A percentile compares a stretch with the other conserved stretches of the same genome.
These are phyloP conservation scores for Petunia hybrid DNA, from an alignment of 305 asterid species.

Conservation along the genomic window DNA sequence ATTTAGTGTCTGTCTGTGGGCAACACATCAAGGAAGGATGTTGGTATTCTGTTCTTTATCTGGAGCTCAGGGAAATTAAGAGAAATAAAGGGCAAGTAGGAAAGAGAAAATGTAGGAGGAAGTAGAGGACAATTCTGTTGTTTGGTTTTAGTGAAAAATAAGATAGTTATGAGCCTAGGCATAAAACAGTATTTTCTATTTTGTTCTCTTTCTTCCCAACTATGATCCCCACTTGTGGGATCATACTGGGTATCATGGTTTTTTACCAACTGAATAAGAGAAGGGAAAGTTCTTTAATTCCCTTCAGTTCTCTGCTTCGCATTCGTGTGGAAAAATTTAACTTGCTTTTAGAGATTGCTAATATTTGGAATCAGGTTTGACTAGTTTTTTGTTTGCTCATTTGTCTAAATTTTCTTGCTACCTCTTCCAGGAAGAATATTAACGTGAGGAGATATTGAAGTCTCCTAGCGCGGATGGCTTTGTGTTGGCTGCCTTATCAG, in stretches of 20 bases:
- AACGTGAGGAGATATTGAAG: not conserved
- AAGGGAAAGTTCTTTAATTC: not conserved
- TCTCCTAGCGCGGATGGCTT: not conserved
- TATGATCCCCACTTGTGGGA: too few species aligned
- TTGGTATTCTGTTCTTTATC: not conserved
- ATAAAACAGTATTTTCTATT: not conserved
- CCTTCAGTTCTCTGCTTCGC: not conserved
- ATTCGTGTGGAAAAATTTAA: not conserved
- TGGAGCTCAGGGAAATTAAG: not conserved
- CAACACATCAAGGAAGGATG: not conserved
- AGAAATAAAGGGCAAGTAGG: slow-evolving; percentile 2
- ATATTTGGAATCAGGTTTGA: not conserved
- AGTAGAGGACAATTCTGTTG: slow-evolving; percentile 1
- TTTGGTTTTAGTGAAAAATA: not conserved
- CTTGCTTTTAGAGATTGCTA: not conserved
- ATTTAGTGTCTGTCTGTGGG: not conserved
- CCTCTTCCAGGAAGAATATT: slow-evolving; percentile 19
- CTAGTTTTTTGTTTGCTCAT: slow-evolving; percentile 20
- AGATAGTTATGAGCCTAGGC: not conserved
- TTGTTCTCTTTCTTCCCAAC: too few species aligned
- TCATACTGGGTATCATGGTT: too few species aligned
- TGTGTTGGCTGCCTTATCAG: not conserved
- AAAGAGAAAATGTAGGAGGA: too few species aligned
- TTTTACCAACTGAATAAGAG: not conserved
- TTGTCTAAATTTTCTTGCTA: slow-evolving; percentile 19